Conservation (phyloP, 495 filamentous ascomycete species). For the Penicillium odoratum region DNA sequence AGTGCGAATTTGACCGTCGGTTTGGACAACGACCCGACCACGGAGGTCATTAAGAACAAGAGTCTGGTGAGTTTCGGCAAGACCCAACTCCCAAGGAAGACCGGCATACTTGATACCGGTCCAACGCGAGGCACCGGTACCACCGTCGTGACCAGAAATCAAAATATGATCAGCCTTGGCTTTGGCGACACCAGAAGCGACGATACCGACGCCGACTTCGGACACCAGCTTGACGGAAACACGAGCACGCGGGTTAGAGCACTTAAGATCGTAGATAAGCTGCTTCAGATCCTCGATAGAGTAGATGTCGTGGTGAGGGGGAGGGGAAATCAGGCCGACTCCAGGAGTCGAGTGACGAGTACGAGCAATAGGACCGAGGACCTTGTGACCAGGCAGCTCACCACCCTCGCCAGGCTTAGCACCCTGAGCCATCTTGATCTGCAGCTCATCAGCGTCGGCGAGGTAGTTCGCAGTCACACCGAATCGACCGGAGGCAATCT, state of each 20-base stretch:
- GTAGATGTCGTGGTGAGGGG: slow-evolving; percentile 99
- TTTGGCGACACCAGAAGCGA: slow-evolving; percentile 97
- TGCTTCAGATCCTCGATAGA: slow-evolving; percentile 99
- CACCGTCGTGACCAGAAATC: slow-evolving; percentile 97
- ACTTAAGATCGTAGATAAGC: slow-evolving; percentile 98
- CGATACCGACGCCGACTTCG: slow-evolving; percentile 97
- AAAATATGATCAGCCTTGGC: slow-evolving; percentile 98
- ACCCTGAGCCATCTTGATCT: slow-evolving; percentile 99
- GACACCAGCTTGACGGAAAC: slow-evolving; percentile 99
- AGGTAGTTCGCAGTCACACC: slow-evolving; percentile 98
- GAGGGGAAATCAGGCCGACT: slow-evolving; percentile 94
- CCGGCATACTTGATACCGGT: slow-evolving; percentile 99
- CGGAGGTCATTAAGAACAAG: slow-evolving; percentile 97
- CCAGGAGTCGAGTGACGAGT: slow-evolving; percentile 98
- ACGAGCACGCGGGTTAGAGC: slow-evolving; percentile 89
- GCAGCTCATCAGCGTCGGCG: slow-evolving; percentile 96
- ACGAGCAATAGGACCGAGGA: slow-evolving; percentile 91
- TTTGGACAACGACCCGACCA: slow-evolving; percentile 96
- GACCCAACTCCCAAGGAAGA: slow-evolving; percentile 96
- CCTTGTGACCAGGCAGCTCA: slow-evolving; percentile 97
- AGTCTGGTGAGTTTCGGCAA: slow-evolving; percentile 98
- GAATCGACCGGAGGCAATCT: slow-evolving; percentile 96
- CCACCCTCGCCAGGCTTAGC: slow-evolving; percentile 99
- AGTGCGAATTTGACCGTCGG: slow-evolving; percentile 93
- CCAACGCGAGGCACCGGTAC: slow-evolving; percentile 97